These are phyloP conservation scores for Pseudonitzschia pungens DNA, from an alignment of 108 stramenopile species.

Conservation along the genomic window DNA sequence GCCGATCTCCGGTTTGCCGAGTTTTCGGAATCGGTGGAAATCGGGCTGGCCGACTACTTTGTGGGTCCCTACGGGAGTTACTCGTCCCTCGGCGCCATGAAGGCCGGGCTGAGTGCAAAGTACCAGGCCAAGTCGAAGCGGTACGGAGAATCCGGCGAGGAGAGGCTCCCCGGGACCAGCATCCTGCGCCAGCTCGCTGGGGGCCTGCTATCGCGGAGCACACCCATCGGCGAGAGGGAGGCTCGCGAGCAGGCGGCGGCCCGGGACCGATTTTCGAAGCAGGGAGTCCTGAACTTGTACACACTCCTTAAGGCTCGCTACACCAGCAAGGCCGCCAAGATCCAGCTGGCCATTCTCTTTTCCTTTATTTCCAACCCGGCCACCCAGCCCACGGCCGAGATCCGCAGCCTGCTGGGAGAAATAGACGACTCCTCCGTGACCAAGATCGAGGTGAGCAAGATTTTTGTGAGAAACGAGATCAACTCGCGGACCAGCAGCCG, in stretches of 20 bases:
- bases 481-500: constrained; percentile 57
- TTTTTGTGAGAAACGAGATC: constrained; percentile 26
- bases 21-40: constrained; percentile 83
- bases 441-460: constrained; percentile 39
- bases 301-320: constrained; percentile 82
- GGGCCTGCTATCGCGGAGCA: background rate
- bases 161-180: constrained; percentile 8
- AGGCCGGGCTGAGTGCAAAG: constrained; percentile 62
- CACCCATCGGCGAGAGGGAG: background rate
- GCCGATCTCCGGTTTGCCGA: constrained; percentile 60
- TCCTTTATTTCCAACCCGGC: constrained; percentile 68
- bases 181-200: constrained; percentile 5
- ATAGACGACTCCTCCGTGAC: constrained; percentile 81
- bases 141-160: constrained; percentile 14
- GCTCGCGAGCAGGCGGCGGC: constrained; percentile 20
- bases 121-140: constrained; percentile 52
- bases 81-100: constrained; percentile 64
- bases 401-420: constrained; percentile 74
- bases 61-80: constrained; percentile 84
- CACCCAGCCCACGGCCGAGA: constrained; percentile 79
- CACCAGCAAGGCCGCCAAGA: constrained; percentile 65
- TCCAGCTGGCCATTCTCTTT: constrained; percentile 89
- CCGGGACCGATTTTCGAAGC: constrained; percentile 39
- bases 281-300: constrained; percentile 82
- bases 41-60: constrained; percentile 88